Evolutionary conservation across 306 rosid genomes (phyloP), one percentile per base, ranked within the genome.

Genomic region (Cicer yamashitae): DNA sequence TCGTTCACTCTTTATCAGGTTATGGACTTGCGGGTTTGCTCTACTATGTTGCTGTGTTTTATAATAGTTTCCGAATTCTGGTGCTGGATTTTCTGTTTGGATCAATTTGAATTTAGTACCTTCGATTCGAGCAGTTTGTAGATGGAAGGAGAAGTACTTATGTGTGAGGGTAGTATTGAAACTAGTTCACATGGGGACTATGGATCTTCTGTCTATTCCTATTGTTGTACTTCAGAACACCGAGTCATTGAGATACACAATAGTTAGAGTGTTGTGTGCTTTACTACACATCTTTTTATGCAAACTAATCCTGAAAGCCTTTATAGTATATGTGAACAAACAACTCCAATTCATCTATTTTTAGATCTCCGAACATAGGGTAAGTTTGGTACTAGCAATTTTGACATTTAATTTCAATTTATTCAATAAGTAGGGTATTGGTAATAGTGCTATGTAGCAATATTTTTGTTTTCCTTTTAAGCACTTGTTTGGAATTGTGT

Each of bases 71-170:
- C 40, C 18, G 4, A 40, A 30, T 43, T 68, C 11, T 34, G 11
- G 39, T 69, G 53, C 22, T 13, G 52, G 57, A 10, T 20, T 69
- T 75, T 75, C 73, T 50, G 37, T 41, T 44, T 69, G 48, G 46
- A 30, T 67, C 22, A 40, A 22, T 58, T 80, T 53, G 57, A 79
- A 58, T 39, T 59, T 39, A 15, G 44, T 22, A 43, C 34, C 45
- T 14, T 67, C 7, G 9, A 57, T 14, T 67, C 9, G 9, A 57
- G 50, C 54, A 47, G 71, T 50, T 54, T 59, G 51, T 34, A 41
- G 79, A 68, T 75, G 52, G 51, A 43, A 46, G 25, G n/a, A 63
- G 34, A 66, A 67, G 74, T 58, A 43, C 41, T 54, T 46, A 1
- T 43, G 15, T 43, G 43, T 47, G 52, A 79, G 63, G 37, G 57